Percentiles rank a stretch among this genome's conserved stretches.
phyloP scores from a whole-genome alignment of 805 yeast species.

The Candida pini region DNA sequence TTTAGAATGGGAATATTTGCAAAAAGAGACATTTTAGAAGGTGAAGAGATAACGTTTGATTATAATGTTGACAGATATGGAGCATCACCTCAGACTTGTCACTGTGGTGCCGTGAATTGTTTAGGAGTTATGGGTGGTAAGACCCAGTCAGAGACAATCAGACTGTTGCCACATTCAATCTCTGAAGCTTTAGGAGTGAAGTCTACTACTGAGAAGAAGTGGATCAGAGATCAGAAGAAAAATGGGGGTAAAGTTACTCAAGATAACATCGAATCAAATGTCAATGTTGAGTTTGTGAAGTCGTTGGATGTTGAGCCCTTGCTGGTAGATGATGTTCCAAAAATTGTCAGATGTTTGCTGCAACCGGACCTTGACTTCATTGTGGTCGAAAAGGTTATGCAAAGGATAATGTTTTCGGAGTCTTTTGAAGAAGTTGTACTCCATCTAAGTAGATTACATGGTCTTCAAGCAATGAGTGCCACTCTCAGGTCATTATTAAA shows the following conservation, averaged over 20 bases:
- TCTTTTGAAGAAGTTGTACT: constrained; percentile 38
- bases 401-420: constrained; percentile 46
- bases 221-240: constrained; percentile 58
- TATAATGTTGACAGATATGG: constrained; percentile 97
- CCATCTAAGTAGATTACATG: constrained; percentile 73
- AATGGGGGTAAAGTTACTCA: constrained; percentile 42
- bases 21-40: constrained; percentile 58
- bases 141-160: constrained; percentile 90
- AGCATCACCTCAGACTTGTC: constrained; percentile 88
- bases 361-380: constrained; percentile 62
- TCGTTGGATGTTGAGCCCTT: constrained; percentile 50
- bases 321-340: constrained; percentile 57
- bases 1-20: constrained; percentile 94
- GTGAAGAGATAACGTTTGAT: constrained; percentile 90
- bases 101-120: constrained; percentile 91
- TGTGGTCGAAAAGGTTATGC: constrained; percentile 60
- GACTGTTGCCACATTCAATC: constrained; percentile 73
- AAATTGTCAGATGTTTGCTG: constrained; percentile 75
- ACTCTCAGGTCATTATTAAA: constrained; percentile 38
- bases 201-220: constrained; percentile 60
- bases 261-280: constrained; percentile 46
- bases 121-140: constrained; percentile 93
- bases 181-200: constrained; percentile 83
- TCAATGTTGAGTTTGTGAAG: constrained; percentile 61
- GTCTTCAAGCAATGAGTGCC: constrained; percentile 71